Evolutionary conservation across 352 stramenopile species (phyloP), one percentile per base, ranked within the genome.

Genomic region (Globisporangium irregulare): DNA sequence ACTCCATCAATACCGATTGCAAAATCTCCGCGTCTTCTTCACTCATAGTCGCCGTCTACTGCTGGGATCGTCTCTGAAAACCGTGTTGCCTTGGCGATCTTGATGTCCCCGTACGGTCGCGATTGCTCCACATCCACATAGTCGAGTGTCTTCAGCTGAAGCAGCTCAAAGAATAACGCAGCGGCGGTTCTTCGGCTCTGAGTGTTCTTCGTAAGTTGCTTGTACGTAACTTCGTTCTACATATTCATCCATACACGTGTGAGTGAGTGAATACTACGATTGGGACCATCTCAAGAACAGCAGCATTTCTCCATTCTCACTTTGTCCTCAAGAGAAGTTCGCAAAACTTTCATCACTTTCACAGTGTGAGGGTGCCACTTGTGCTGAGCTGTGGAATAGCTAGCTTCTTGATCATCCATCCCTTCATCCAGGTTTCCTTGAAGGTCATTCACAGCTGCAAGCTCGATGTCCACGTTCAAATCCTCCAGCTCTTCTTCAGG

Each of bases 301-400:
- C 6, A 63, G 29, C 9, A 43, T 9, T 8, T 34, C 6, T 22
- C 46, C 1, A 24, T 24, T 36, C 62, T 55, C 58, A 86, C 78
- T 71, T 96, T 93, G 59, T 94, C 71, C 18, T 86, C 65, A 15
- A 96, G 73, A 8, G 89, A 90, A 59, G 84, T 79, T 12, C 84
- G 81, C 73, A 96, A 46, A n/a, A 95, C 86, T 50, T 92, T 90
- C 81, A 94, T 94, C 62, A 99, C 96, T 72, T 98, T 98, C 62
- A 98, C 86, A 1, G 97, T 99, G 76, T 99, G 95, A 43, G 97
- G 97, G 80, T 99, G 97, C 97, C 97, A 99, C 71, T 99, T 98
- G 79, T 98, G 91, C 57, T 93, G 84, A 5, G 82, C 86, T 1
- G 80, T 87, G 0, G 82, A 84, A 10, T 69, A 78, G 27, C 68